Percentiles rank a stretch among this genome's conserved stretches.
Conservation (phyloP, 345 rosid genomes). For the Populus pruinosa region DNA sequence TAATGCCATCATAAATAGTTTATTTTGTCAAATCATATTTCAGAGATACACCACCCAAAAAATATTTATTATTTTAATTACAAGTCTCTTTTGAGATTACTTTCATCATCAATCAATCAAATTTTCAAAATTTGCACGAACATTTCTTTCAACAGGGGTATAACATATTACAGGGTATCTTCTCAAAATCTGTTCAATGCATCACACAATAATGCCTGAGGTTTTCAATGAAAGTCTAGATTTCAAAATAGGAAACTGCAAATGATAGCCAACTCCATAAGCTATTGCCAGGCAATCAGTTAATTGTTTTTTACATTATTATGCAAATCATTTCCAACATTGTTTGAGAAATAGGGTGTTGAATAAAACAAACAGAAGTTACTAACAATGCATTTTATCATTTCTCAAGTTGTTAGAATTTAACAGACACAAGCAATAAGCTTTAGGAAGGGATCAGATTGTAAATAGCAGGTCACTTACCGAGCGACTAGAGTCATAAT, state of each 20-base stretch:
- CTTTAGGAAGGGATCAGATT: not conserved
- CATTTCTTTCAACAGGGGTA: not conserved
- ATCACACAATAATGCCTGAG: not conserved
- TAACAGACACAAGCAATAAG: not conserved
- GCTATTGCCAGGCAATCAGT: not conserved
- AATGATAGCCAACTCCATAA: not conserved
- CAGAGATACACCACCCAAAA: not conserved
- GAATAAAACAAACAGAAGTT: not conserved
- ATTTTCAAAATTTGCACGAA: not conserved
- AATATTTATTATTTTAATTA: not conserved
- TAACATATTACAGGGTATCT: not conserved
- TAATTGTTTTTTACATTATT: not conserved
- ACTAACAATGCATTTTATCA: not conserved
- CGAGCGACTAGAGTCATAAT: not conserved
- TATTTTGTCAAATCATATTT: not conserved
- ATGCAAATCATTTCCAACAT: not conserved
- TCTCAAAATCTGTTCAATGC: not conserved
- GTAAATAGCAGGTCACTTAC: not conserved
- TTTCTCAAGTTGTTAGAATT: not conserved
- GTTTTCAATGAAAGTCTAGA: not conserved
- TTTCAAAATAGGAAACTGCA: not conserved
- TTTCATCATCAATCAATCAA: not conserved
- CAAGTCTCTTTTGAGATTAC: not conserved
- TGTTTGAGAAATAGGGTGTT: not conserved
- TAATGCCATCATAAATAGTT: not conserved